Evolutionary conservation across 352 stramenopile species (phyloP).

Genomic region (Phytophthora rubi): DNA sequence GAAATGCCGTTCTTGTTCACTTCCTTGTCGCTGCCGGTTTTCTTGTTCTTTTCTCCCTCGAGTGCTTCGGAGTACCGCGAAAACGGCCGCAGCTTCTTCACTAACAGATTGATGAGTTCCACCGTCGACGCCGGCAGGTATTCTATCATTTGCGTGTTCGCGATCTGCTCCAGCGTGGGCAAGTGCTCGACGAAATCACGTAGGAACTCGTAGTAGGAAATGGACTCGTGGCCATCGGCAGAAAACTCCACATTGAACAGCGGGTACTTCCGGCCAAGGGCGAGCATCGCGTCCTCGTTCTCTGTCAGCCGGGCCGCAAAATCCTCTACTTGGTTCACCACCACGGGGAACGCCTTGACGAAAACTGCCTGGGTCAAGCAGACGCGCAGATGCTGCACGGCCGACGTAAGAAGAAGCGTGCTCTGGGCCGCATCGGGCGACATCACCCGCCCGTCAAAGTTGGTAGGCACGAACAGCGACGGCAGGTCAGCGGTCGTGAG

Average conservation of each 20-base stretch:
- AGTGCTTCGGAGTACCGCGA: conserved; percentile 75
- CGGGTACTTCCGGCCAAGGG: conserved; percentile 60
- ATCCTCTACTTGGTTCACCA: conserved; percentile 56
- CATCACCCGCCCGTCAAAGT: conserved; percentile 59
- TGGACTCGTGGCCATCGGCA: conserved; percentile 27
- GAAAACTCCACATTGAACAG: conserved; percentile 46
- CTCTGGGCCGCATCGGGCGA: conserved; percentile 49
- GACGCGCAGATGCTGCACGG: conserved; percentile 59
- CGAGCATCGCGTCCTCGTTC: conserved; percentile 39
- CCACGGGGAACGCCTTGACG: conserved; percentile 54
- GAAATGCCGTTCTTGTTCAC: conserved; percentile 76
- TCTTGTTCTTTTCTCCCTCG: conserved; percentile 75
- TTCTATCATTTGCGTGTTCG: conserved; percentile 56
- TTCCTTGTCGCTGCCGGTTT: conserved; percentile 80
- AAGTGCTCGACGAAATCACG: conserved; percentile 56
- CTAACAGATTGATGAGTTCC: conserved; percentile 62
- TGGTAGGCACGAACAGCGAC: conserved; percentile 56
- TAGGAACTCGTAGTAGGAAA: conserved; percentile 74
- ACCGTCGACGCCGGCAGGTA: conserved; percentile 43
- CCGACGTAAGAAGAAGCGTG: conserved; percentile 62
- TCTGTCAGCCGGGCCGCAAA: conserved; percentile 55
- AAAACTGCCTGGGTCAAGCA: conserved; percentile 65
- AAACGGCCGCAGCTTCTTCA: conserved; percentile 84
- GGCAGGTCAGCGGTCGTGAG: conserved; percentile 57
- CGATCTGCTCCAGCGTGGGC: conserved; percentile 57